A percentile compares a stretch with the other conserved stretches of the same genome.
Conservation (phyloP, 768 basidiomycete genomes). For the Rickenella mellea region DNA sequence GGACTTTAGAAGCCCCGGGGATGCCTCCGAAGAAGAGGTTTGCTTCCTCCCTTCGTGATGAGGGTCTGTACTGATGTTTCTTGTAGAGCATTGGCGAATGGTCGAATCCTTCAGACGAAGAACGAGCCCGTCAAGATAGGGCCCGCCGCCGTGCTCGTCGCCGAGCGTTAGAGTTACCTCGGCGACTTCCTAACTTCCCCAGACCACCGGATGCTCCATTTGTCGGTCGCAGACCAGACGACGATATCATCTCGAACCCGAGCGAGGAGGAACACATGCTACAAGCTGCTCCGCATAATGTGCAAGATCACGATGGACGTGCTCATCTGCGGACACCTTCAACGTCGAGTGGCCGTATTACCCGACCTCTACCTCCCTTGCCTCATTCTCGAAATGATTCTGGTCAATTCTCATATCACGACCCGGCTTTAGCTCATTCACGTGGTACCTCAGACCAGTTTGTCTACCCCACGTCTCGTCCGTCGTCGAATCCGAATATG, state of each 20-base stretch:
- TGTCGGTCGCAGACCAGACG: constrained; percentile 21
- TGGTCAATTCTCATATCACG: constrained; percentile 48
- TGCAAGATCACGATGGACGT: background rate
- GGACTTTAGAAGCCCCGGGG: constrained; percentile 28
- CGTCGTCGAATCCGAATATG: background rate
- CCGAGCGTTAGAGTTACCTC: constrained; percentile 47
- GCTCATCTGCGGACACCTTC: background rate
- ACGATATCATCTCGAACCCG: constrained; percentile 79
- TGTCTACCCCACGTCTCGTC: constrained; percentile 10
- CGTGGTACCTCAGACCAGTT: constrained; percentile 36
- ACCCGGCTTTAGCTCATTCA: constrained; percentile 58
- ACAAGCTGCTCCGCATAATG: constrained; percentile 1
- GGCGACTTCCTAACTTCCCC: constrained; percentile 73
- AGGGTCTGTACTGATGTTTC: constrained; percentile 8
- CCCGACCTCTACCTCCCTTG: constrained; percentile 46
- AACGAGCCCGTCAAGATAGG: constrained; percentile 63
- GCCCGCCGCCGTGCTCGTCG: constrained; percentile 54
- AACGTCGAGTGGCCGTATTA: constrained; percentile 27
- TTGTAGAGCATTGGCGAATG: constrained; percentile 75
- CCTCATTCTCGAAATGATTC: constrained; percentile 62
- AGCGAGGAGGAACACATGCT: constrained; percentile 54
- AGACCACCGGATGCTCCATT: constrained; percentile 53
- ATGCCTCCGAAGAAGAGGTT: background rate
- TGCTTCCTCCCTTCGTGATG: background rate
- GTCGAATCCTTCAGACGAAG: constrained; percentile 89